Conservation (phyloP, 2,329 filamentous ascomycete species). For the Cyphellophora attinorum region DNA sequence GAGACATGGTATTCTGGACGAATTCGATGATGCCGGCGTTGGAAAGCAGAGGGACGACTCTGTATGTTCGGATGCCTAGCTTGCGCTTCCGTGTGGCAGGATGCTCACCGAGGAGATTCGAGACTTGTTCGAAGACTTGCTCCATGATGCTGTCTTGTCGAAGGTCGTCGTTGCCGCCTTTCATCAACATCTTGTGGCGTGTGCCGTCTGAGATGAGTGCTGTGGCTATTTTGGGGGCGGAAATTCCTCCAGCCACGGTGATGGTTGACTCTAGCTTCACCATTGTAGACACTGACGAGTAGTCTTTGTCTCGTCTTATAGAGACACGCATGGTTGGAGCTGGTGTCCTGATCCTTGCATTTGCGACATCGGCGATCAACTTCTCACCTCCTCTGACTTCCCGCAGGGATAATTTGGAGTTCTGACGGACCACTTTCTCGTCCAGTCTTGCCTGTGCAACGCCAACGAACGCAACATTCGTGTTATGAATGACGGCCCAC, state of each 20-base stretch:
- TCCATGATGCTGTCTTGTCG: slow-evolving; percentile 99
- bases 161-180: slow-evolving; percentile 90
- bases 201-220: slow-evolving; percentile 67
- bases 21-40: slow-evolving; percentile 93
- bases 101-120: slow-evolving; percentile 76
- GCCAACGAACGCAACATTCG: slow-evolving; percentile 55
- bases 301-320: slow-evolving; percentile 63
- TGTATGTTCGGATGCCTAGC: slow-evolving; percentile 89
- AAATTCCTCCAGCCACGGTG: slow-evolving; percentile 80
- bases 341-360: slow-evolving; percentile 58
- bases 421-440: slow-evolving; percentile 55
- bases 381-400: slow-evolving; percentile 54
- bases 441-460: slow-evolving; percentile 40
- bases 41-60: slow-evolving; percentile 80
- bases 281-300: slow-evolving; percentile 67
- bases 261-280: slow-evolving; percentile 63
- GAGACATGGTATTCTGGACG: slow-evolving; percentile 80
- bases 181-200: slow-evolving; percentile 81
- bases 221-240: slow-evolving; percentile 86
- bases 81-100: slow-evolving; percentile 78
- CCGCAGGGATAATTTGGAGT: slow-evolving; percentile 53
- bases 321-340: slow-evolving; percentile 83
- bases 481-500: slow-evolving; percentile 65
- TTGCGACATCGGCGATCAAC: slow-evolving; percentile 50
- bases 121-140: slow-evolving; percentile 95